Conservation (phyloP, 345 rosid species). For the Erucastrum elatum region DNA sequence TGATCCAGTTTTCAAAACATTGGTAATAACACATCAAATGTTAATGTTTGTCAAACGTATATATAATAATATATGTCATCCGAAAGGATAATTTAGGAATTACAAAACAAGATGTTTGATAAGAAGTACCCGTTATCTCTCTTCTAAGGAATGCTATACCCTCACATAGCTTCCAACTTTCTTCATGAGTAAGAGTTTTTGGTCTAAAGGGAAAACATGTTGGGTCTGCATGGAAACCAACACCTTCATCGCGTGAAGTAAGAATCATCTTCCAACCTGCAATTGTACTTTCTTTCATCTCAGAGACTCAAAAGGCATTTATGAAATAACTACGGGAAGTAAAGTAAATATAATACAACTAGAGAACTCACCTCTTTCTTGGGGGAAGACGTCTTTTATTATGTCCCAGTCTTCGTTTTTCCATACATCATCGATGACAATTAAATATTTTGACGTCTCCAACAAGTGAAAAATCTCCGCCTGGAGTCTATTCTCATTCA, state of each 20-base stretch:
- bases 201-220: conserved; percentile 10
- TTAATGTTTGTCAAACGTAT: background rate
- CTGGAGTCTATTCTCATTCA: background rate
- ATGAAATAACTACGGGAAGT: background rate
- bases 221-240: conserved; percentile 37
- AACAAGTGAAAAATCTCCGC: background rate
- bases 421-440: background rate
- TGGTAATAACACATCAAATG: too few relatives aligned
- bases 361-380: background rate
- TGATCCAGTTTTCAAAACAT: too few relatives aligned
- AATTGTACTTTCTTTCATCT: background rate
- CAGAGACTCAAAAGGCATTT: background rate
- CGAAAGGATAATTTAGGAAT: background rate
- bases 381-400: background rate
- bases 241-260: conserved; percentile 46
- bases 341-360: background rate
- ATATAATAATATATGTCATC: background rate
- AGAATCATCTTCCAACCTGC: conserved; percentile 43
- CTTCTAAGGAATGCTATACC: conserved; percentile 29
- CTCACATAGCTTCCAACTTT: conserved; percentile 48
- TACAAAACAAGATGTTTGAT: background rate
- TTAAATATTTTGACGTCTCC: background rate
- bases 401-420: background rate
- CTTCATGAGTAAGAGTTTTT: conserved; percentile 8
- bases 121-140: conserved; percentile 27